These are phyloP conservation scores for Laguncularia racemosa DNA, from an alignment of 345 rosid genomes.

Conservation along the genomic window DNA sequence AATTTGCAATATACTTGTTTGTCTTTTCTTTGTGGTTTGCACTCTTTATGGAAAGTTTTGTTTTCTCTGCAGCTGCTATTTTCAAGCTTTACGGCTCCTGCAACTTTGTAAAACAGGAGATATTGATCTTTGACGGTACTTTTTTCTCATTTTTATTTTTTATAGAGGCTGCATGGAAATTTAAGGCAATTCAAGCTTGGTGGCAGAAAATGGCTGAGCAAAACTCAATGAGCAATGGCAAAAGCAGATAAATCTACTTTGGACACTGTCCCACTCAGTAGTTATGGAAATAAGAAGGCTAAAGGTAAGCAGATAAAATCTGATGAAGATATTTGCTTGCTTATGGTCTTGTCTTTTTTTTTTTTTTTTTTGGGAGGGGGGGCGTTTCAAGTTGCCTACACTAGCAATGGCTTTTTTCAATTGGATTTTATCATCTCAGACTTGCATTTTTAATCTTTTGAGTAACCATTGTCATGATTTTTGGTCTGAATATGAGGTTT, in stretches of 20 bases:
- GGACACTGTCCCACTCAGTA: slow-evolving; percentile 21
- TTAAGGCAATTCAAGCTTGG: slow-evolving; percentile 82
- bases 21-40: too few relatives aligned
- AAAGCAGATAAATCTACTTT: slow-evolving; percentile 24
- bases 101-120: background rate
- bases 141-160: background rate
- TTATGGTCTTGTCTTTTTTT: too few relatives aligned
- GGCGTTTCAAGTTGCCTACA: too few relatives aligned
- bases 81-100: background rate
- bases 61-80: background rate
- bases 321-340: background rate
- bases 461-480: background rate
- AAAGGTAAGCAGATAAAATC: slow-evolving; percentile 34
- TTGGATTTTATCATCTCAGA: too few relatives aligned
- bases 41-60: too few relatives aligned
- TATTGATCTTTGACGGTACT: background rate
- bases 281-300: slow-evolving; percentile 15
- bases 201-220: slow-evolving; percentile 82
- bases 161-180: slow-evolving; percentile 62
- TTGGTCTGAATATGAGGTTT: too few relatives aligned
- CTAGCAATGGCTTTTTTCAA: too few relatives aligned
- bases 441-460: background rate
- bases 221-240: slow-evolving; percentile 29
- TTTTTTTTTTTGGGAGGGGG: too few relatives aligned
- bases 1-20: too few relatives aligned